Evolutionary conservation across 2,329 filamentous ascomycete genomes (phyloP), one percentile per base, ranked within the genome.

Genomic region (Neofusicoccum laricinum): DNA sequence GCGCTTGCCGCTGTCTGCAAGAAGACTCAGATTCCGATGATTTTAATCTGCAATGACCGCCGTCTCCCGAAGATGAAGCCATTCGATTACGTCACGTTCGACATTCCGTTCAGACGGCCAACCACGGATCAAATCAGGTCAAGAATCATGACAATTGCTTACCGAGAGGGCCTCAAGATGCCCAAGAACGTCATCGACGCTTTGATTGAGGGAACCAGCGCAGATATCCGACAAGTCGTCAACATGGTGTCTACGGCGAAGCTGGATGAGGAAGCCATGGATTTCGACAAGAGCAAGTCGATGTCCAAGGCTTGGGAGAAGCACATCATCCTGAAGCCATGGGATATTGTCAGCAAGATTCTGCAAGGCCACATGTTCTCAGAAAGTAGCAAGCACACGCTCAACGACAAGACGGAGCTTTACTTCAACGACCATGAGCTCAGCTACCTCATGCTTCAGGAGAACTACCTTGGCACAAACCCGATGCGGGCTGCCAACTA

Each of bases 341-440:
- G 95, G 95, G 95, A 99, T 73, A 99, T 99, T 71, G 93, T 92
- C 67, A 86, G 90, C 74, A 97, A 97, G 80, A 92, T 99, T 74
- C 86, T 99, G 5, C 92, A 87, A 30, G 89, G 92, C 3, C 92
- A 92, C 41, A 87, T 97, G 78, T 99, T 98, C 77, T 85, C 91
- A 25, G 85, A 88, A 4, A 87, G 88, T 57, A 96, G 92, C 78
- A 96, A 92, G 69, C 83, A 91, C 2, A 96, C 92, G 0, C 81
- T 99, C 40, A 98, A 98, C 74, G 94, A 99, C 77, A 99, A 99
- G 82, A 95, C 96, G 67, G 94, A 99, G 78, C 86, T 99, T 1
- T 99, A 99, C 77, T 99, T 99, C 83, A 98, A 99, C 76, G 95
- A 99, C 71, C 95, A 99, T 73, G 95, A 99, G 71, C 96, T 98